Evolutionary conservation across 1,284 basidiomycete genomes (phyloP), one percentile per base, ranked within the genome.

Genomic region (Apiotrichum akiyoshidainum): DNA sequence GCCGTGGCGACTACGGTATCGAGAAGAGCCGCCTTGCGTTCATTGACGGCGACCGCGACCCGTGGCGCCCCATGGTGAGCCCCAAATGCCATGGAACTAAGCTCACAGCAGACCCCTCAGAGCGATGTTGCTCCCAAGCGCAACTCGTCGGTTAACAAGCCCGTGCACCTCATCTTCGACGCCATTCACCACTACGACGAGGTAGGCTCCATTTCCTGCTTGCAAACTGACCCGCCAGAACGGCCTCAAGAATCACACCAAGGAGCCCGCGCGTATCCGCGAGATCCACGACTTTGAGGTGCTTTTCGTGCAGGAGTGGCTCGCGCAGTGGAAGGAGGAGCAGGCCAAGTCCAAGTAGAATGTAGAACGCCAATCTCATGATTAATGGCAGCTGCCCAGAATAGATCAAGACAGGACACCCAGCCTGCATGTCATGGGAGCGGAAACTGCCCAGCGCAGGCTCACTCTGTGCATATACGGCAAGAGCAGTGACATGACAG

Each of bases 151-250:
- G 75, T 87, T 14, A 67, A 84, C 19, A 81, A 83, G 52, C 94
- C 94, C 0, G 91, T 93, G 79, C 92, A 93, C 74, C 68, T 95
- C 52, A 97, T 98, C 60, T 86, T 86, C n/a, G 88, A 85, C 59
- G 91, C 83, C 19, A 89, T 94, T 2, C 92, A 96, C 72, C 92
- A 95, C 70, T 95, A 87, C 69, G 92, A 95, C 68, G 90, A 76
- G 65, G 72, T 74, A 46, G 61, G 68, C 52, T 31, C 7, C 4
- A 4, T 31, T 46, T 11, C 6, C 33, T 21, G 31, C 10, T n/a
- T 37, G 46, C n/a, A n/a, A n/a, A n/a, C 53, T 61, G 40, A 49
- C 34, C 13, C 7, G 4, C 1, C 56, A 93, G 78, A 88, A 89
- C 69, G 92, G 92, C 0, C 80, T 90, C n/a, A 69, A 69, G 12